Percentiles rank a stretch among this genome's conserved stretches.
Conservation (phyloP, 2,329 filamentous ascomycete genomes). For the Rhinocladiella similis region DNA sequence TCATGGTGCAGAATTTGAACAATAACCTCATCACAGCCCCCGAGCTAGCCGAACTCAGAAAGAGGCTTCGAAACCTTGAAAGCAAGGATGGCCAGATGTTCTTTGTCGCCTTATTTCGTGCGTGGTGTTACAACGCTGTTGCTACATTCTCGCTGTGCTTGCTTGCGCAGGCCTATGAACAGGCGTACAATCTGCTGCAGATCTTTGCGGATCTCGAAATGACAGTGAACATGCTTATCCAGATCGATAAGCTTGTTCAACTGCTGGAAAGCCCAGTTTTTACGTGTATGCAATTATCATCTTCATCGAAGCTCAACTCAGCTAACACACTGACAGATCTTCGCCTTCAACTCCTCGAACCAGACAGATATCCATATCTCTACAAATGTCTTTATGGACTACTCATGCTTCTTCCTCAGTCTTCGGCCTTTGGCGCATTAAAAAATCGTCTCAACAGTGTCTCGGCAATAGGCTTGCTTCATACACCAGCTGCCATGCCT, state of each 20-base stretch:
- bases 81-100: slow-evolving; percentile 93
- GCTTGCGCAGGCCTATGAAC: slow-evolving; percentile 94
- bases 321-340: slow-evolving; percentile 62
- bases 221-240: slow-evolving; percentile 97
- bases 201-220: slow-evolving; percentile 98
- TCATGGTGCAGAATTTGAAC: slow-evolving; percentile 99
- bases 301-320: slow-evolving; percentile 19
- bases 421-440: slow-evolving; percentile 90
- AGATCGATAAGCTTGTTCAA: slow-evolving; percentile 97
- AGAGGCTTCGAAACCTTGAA: slow-evolving; percentile 85
- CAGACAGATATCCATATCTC: slow-evolving; percentile 88
- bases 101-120: slow-evolving; percentile 90
- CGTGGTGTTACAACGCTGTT: slow-evolving; percentile 98
- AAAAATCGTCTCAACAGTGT: slow-evolving; percentile 97
- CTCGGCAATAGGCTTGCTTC: slow-evolving; percentile 92
- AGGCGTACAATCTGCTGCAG: slow-evolving; percentile 92
- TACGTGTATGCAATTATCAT: slow-evolving; percentile 70
- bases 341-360: slow-evolving; percentile 89
- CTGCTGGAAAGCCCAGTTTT: slow-evolving; percentile 96
- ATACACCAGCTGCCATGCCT: slow-evolving; percentile 62
- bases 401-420: slow-evolving; percentile 97
- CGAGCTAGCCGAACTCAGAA: slow-evolving; percentile 85
- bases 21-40: slow-evolving; percentile 98
- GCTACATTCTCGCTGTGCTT: slow-evolving; percentile 95
- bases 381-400: slow-evolving; percentile 98